Base-by-base conservation (phyloP, 306 rosid genomes). In the Arachis stenosperma region DNA sequence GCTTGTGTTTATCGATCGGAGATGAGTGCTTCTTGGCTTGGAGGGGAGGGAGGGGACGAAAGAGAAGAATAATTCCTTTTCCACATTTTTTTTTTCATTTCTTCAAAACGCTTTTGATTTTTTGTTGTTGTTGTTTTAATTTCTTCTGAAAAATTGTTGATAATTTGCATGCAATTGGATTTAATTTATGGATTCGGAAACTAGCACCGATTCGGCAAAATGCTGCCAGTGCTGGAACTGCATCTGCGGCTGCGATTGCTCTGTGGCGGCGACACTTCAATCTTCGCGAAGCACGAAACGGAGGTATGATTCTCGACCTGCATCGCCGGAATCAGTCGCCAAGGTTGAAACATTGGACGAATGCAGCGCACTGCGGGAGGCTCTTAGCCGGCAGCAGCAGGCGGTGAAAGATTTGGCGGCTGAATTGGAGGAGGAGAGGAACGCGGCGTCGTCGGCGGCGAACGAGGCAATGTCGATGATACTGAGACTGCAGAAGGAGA, bases 391-490 rank as follows among this genome's bases (percentile, higher is more conserved):
- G 70, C 99, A 95, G 59, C 96, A 87, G 54, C 78, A 86, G 50
- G 13, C 92, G 0, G 83, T 95, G 53, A 95, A 91, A 41, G 85
- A 85, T 73, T 73, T 95, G 83, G 80, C 81, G 61, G 78, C 77
- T 2, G 99, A 95, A 70, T 83, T 95, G 83, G 99, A 95, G 50
- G 98, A 90, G 84, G 99, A 95, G 86, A 88, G 99, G 70, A 92
- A 83, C 81, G 99, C 99, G 3, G 87, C 99, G 22, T 85, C 99
- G 0, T 80, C 99, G 0, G 99, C 99, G 3, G 98, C 99, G 0
- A 95, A 79, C 22, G 99, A 95, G 85, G 92, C 99, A 2, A 91
- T 95, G 99, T 87, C 96, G 2, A 95, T 95, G 99, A 95, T 95
- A 56, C 67, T 95, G 82, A 91, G 98, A 84, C 75, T 95, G 91